A percentile compares a stretch with the other conserved stretches of the same genome.
These are phyloP conservation scores for Macrophomina phaseolina DNA, from an alignment of 2,329 filamentous ascomycete species.

Conservation along the genomic window DNA sequence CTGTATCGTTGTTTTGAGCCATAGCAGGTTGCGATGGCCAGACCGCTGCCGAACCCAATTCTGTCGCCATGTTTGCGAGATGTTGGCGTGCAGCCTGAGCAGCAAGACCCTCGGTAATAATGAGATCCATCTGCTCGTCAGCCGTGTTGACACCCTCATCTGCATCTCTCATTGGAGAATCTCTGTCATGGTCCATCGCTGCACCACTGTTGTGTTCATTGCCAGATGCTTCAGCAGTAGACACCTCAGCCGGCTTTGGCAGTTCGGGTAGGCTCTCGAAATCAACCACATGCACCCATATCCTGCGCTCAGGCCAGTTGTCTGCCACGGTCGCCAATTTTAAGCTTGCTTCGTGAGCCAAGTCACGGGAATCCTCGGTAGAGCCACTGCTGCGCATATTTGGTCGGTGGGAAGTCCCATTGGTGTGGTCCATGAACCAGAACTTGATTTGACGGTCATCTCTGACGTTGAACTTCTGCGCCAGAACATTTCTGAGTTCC, in stretches of 20 bases:
- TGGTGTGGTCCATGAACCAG: slow-evolving; percentile 44
- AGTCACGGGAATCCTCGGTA: slow-evolving; percentile 39
- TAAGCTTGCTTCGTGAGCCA: slow-evolving; percentile 30
- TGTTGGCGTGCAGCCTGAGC: slow-evolving; percentile 25
- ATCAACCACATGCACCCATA: slow-evolving; percentile 44
- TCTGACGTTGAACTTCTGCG: slow-evolving; percentile 35
- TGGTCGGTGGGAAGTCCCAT: slow-evolving; percentile 39
- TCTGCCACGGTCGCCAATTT: slow-evolving; percentile 27
- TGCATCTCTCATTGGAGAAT: slow-evolving; percentile 48
- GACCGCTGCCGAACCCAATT: not conserved
- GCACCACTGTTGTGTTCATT: not conserved
- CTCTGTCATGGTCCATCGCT: slow-evolving; percentile 31
- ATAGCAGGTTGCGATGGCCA: not conserved
- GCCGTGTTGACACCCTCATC: slow-evolving; percentile 34
- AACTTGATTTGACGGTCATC: slow-evolving; percentile 48
- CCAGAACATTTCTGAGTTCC: slow-evolving; percentile 7
- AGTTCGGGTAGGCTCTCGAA: slow-evolving; percentile 39
- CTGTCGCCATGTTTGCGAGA: not conserved
- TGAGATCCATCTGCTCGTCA: slow-evolving; percentile 19
- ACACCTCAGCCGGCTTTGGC: slow-evolving; percentile 30
- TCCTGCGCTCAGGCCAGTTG: slow-evolving; percentile 25
- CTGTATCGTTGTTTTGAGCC: not conserved
- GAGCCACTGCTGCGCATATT: slow-evolving; percentile 39
- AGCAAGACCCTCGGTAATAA: slow-evolving; percentile 18
- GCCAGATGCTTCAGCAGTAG: not conserved